Evolutionary conservation across 2,329 filamentous ascomycete species (phyloP), one percentile per base, ranked within the genome.

Genomic region (Aureobasidium zeae): DNA sequence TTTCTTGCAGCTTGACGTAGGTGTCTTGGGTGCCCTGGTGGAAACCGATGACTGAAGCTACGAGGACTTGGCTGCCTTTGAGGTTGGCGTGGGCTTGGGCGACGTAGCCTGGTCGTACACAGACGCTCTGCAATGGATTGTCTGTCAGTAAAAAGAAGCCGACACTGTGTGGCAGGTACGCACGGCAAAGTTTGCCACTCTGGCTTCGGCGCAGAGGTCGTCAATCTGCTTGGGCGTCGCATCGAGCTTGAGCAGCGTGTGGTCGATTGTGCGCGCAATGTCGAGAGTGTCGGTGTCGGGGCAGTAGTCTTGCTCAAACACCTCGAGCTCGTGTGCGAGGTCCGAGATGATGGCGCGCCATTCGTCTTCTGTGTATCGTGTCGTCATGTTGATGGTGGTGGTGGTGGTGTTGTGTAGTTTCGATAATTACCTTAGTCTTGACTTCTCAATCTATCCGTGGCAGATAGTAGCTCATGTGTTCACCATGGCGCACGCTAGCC

Each of bases 11-110:
- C 54, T 77, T 77, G 22, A 65, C 58, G 3, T 62, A 54, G 0
- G 72, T 70, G 35, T 68, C 61, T 48, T 75, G 62, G 0, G 71
- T 76, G 10, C 76, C 76, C 54, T 77, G 73, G 42, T 72, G 76
- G 55, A 79, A 79, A 16, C 72, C 74, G 8, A 79, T 65, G 5
- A 79, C 76, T 50, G 71, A 74, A 32, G 74, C 72, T 15, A 78
- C 68, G 17, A 63, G 62, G n/a, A 74, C 67, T 5, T 56, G 55
- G 6, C 66, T 65, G 36, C 64, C 65, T 46, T 65, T 63, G 35
- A 79, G 64, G 43, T 70, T 67, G 30, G 64, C 52, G 13, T 67
- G 65, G 36, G 71, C 71, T 44, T 65, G 68, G 17, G 63, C 51
- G n/a, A 79, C 74, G 55, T 67, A 68, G 25, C 67, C 62, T 1